Evolutionary conservation across 768 basidiomycete species (phyloP).

Genomic region (Psilocybe sp.): DNA sequence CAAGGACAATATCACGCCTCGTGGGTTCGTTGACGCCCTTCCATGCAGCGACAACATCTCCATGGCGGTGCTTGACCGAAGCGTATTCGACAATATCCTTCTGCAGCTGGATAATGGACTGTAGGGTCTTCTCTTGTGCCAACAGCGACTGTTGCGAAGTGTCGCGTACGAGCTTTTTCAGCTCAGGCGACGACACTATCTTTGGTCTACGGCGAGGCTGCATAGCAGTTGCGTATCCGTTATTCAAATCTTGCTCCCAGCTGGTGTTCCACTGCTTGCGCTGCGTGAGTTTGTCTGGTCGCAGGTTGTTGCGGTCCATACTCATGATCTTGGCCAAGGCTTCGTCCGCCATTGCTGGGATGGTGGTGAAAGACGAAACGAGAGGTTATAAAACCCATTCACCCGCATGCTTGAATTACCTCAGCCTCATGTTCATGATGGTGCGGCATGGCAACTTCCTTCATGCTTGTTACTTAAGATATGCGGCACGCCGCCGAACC

Average conservation of each 20-base stretch:
- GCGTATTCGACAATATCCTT: background rate
- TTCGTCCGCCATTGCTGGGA: too few relatives aligned
- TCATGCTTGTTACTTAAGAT: too few relatives aligned
- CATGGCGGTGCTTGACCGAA: background rate
- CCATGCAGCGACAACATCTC: conserved; percentile 1
- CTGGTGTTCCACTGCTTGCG: conserved; percentile 11
- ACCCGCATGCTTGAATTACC: too few relatives aligned
- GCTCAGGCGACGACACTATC: background rate
- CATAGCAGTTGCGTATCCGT: background rate
- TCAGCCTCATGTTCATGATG: too few relatives aligned
- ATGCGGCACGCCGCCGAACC: too few relatives aligned
- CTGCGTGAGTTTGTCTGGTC: conserved; percentile 9
- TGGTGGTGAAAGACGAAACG: too few relatives aligned
- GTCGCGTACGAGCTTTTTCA: background rate
- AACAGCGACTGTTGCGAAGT: background rate
- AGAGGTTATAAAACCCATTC: too few relatives aligned
- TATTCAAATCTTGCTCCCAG: conserved; percentile 12
- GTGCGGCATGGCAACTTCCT: too few relatives aligned
- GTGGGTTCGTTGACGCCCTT: background rate
- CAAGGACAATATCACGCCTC: conserved; percentile 6
- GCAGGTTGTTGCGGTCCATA: too few relatives aligned
- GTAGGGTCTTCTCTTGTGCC: background rate
- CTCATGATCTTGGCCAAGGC: too few relatives aligned
- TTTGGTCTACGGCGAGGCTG: background rate
- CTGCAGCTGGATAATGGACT: background rate